Evolutionary conservation across 78 protist genomes (phyloP), one percentile per base, ranked within the genome.

Genomic region (Emiliania huxleyi): DNA sequence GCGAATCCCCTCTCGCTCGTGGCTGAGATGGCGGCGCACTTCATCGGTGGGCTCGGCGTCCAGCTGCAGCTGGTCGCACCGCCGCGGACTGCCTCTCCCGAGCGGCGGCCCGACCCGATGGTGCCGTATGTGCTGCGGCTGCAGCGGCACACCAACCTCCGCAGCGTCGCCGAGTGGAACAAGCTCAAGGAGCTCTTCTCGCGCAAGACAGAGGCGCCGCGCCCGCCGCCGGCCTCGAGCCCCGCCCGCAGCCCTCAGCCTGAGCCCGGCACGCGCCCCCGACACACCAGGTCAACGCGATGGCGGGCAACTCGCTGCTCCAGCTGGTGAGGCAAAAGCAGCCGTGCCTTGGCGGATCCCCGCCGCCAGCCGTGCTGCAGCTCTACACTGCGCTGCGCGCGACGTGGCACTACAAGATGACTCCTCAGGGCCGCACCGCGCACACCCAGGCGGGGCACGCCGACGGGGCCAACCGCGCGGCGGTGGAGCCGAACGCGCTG

Each of bases 351-450:
- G 83, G 83, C 44, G 83, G 83, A 5, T 1, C 2, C 33, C 83
- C 83, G 2, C 83, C 83, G 43, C 33, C 83, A 18, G 83, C 33
- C 3, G 26, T 77, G 18, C 35, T 1, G 85, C 48, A 15, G 1
- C 85, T 77, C 33, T 77, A 77, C 85, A 21, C 85, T 23, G 46
- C 46, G 85, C 2, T 77, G 48, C 85, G 85, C 85, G 85, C 35
- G 48, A 4, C 85, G 42, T 77, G 85, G 85, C 44, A 77, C 18
- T 77, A 77, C 85, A 77, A 77, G 46, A 18, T 22, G 85, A 40
- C 85, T 2, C 85, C 21, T 3, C 46, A 45, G 29, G 85, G 85
- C 48, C 48, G 85, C 33, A 3, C 44, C 19, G 44, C 85, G 29
- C 85, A 77, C 29, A 29, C 22, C 21, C 12, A 40, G 1, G 85